Percentiles rank a stretch among this genome's conserved stretches.
phyloP scores from a whole-genome alignment of 2,329 filamentous ascomycete genomes.

The Scedosporium apiospermum region DNA sequence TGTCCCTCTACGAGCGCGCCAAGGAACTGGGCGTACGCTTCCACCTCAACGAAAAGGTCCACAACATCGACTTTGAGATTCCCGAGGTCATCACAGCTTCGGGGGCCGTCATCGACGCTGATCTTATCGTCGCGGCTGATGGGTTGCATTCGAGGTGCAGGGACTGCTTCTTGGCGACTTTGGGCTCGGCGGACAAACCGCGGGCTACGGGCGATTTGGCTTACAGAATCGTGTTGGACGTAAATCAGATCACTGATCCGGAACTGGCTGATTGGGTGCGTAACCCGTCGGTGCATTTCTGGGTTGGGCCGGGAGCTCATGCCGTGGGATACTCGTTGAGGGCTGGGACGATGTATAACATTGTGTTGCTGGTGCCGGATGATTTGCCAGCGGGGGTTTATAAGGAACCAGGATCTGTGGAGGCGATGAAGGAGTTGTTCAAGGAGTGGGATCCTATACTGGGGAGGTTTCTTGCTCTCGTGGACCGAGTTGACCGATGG shows the following conservation, averaged over 20 bases:
- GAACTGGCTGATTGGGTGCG: slow-evolving; percentile 22
- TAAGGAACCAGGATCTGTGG: slow-evolving; percentile 40
- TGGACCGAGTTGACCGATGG: slow-evolving; percentile 58
- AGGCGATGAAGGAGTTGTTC: slow-evolving; percentile 54
- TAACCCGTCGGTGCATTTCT: slow-evolving; percentile 42
- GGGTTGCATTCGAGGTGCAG: slow-evolving; percentile 30
- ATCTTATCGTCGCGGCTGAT: slow-evolving; percentile 42
- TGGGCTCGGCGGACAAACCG: slow-evolving; percentile 32
- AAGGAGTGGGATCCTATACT: slow-evolving; percentile 54
- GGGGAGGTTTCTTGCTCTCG: slow-evolving; percentile 31
- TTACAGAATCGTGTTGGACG: slow-evolving; percentile 3
- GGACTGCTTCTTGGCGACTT: slow-evolving; percentile 30
- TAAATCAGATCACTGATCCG: slow-evolving; percentile 5
- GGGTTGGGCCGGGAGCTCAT: slow-evolving; percentile 5
- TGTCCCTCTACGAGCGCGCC: slow-evolving; percentile 28
- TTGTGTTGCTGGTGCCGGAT: slow-evolving; percentile 37
- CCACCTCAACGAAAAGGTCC: slow-evolving; percentile 36
- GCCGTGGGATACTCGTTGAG: slow-evolving; percentile 6
- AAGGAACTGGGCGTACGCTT: slow-evolving; percentile 42
- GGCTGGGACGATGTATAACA: slow-evolving; percentile 4
- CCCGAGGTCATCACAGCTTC: slow-evolving; percentile 25
- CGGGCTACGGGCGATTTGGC: slow-evolving; percentile 26
- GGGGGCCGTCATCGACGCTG: slow-evolving; percentile 27
- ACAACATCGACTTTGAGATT: slow-evolving; percentile 35
- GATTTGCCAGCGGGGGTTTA: slow-evolving; percentile 45